Evolutionary conservation across 371 early-diverging fungal species (phyloP).

Genomic region (Circinella umbellata): DNA sequence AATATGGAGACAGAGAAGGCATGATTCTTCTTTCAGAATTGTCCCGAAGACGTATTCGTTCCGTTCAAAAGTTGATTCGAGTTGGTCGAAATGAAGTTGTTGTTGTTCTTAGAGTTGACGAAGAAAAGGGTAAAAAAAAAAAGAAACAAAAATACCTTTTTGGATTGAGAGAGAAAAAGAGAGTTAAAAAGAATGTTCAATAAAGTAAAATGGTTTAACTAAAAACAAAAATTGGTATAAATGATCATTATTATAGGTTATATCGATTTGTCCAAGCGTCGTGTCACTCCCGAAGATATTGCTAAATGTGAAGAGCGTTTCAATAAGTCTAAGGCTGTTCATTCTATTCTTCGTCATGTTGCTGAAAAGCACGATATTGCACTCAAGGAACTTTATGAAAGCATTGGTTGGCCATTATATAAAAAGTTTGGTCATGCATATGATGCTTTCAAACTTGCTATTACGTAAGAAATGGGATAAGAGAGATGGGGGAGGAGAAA

Average conservation of each 20-base stretch:
- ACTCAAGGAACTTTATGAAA: conserved; percentile 88
- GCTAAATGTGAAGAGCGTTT: conserved; percentile 94
- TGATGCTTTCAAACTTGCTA: conserved; percentile 95
- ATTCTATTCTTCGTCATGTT: conserved; percentile 87
- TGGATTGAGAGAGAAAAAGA: conserved; percentile 66
- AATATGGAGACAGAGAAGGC: conserved; percentile 93
- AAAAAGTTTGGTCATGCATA: conserved; percentile 98
- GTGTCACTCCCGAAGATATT: conserved; percentile 97
- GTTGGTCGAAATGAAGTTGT: conserved; percentile 98
- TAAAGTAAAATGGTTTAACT: too few species aligned
- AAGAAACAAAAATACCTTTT: conserved; percentile 67
- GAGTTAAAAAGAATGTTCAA: too few species aligned
- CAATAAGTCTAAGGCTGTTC: conserved; percentile 96
- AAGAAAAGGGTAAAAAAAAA: conserved; percentile 94
- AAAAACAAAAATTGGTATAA: too few species aligned
- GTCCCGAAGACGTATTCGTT: conserved; percentile 97
- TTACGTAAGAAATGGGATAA: conserved; percentile 61
- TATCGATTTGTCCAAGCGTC: conserved; percentile 98
- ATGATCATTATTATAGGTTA: conserved; percentile 68
- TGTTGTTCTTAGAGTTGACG: conserved; percentile 97
- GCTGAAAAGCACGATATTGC: conserved; percentile 87
- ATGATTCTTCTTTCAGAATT: conserved; percentile 98
- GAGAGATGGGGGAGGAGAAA: background rate
- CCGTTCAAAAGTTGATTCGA: conserved; percentile 97
- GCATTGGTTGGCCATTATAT: conserved; percentile 98